Evolutionary conservation across 148 eudicot genomes (phyloP), one percentile per base, ranked within the genome.

Genomic region (Silene conica): DNA sequence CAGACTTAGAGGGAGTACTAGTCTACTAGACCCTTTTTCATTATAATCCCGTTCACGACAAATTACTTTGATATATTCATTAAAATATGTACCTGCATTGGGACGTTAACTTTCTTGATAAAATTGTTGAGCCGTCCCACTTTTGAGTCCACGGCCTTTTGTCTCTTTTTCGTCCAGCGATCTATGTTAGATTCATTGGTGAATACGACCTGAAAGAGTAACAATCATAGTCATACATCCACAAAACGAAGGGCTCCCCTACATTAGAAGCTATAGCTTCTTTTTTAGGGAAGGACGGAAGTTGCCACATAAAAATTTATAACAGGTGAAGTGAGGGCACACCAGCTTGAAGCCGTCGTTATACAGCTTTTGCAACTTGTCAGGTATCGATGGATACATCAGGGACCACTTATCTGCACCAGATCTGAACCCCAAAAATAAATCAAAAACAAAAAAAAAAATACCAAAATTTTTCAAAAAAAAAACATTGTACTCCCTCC

Each of bases 381-480:
- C 92, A 63, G 98, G 98, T 78, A 94, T 87, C 60, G 97, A 89
- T 78, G 93, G 83, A 84, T 83, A 91, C 98, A 91, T 89, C 46
- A 94, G 91, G 59, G 97, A 89, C 98, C 98, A 94, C 25, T 89
- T 88, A 89, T 88, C 86, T 59, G 98, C 85, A 78, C 98, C 97
- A 18, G 79, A 77, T 81, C 95, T 93, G 86, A 63, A 71, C 78
- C 43, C 60, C 58, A 43, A 59, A 45, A 59, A 63, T 25, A 67
- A 75, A 65, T 16, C 13, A 70, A 34, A 34, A 5, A 26, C n/a
- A n/a, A 38, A 9, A 38, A 7, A 38, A 38, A 38, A 5, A 38
- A 38, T 0, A 38, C 2, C 41, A 2, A 34, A 66, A 41, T 8
- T 8, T n/a, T 66, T 21, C 6, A 50, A 21, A 71, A 61, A 28